phyloP scores from a whole-genome alignment of 2,329 filamentous ascomycete genomes.

The Diaporthe longicolla region DNA sequence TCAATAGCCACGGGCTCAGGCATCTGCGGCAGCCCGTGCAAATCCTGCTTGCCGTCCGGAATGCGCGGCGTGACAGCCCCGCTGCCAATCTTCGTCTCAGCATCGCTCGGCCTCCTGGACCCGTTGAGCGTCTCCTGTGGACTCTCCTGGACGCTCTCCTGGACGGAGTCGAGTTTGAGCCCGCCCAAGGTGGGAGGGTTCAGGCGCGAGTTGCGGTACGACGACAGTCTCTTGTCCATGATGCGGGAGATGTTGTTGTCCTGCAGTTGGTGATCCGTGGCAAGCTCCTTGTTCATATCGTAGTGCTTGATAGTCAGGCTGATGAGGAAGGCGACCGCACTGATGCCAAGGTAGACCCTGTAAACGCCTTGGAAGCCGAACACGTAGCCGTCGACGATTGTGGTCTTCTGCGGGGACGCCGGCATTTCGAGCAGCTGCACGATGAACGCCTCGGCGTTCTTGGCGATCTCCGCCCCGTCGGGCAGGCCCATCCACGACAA shows the following conservation, averaged over 20 bases:
- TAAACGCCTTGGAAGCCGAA: conserved; percentile 68
- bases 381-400: conserved; percentile 59
- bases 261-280: conserved; percentile 63
- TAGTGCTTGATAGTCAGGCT: conserved; percentile 66
- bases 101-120: conserved; percentile 20
- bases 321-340: conserved; percentile 63
- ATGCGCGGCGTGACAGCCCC: conserved; percentile 10
- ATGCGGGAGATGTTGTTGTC: conserved; percentile 46
- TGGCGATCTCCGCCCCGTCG: conserved; percentile 46
- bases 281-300: conserved; percentile 62
- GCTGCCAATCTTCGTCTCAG: conserved; percentile 23
- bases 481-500: conserved; percentile 50
- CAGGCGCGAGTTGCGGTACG: conserved; percentile 36
- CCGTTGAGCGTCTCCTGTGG: conserved; percentile 21
- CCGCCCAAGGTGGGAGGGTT: neutral
- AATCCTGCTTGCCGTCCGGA: neutral
- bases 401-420: conserved; percentile 37
- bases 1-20: conserved; percentile 4
- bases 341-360: conserved; percentile 66
- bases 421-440: conserved; percentile 44
- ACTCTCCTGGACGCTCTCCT: conserved; percentile 31
- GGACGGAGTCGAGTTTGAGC: conserved; percentile 22
- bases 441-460: conserved; percentile 49
- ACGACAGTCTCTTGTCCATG: conserved; percentile 35
- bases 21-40: neutral